A percentile compares a stretch with the other conserved stretches of the same genome.
phyloP scores from a whole-genome alignment of 228 moss, liverwort and hornwort species.

The Sphagnum magellanicum region DNA sequence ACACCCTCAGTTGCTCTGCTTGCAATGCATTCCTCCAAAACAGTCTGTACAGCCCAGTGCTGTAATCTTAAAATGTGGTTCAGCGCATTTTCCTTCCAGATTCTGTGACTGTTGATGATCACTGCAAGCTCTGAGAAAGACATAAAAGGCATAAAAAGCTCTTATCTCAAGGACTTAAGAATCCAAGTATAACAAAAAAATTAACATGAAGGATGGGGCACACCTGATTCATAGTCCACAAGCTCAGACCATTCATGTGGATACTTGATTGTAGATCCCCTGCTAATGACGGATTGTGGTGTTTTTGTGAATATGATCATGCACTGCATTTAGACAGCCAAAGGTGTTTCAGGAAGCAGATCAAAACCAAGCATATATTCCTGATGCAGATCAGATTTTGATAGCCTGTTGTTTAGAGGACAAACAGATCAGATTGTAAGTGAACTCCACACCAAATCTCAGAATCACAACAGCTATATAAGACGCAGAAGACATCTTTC shows the following conservation, averaged over 20 bases:
- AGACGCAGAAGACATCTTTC: not conserved
- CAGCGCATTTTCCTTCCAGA: constrained; percentile 65
- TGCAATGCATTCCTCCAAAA: too few species aligned
- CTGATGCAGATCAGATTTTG: too few species aligned
- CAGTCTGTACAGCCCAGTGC: not conserved
- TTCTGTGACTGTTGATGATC: constrained; percentile 68
- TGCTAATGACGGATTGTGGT: constrained; percentile 82
- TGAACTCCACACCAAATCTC: not conserved
- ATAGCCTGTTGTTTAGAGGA: too few species aligned
- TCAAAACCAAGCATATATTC: too few species aligned
- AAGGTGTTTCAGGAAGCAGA: not conserved
- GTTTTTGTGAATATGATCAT: constrained; percentile 94
- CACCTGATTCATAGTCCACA: constrained; percentile 96
- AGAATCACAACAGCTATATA: not conserved
- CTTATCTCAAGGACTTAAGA: not conserved
- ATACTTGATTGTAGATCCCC: constrained; percentile 85
- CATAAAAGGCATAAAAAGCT: not conserved
- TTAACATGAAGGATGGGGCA: constrained; percentile 1
- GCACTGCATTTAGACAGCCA: constrained; percentile 23
- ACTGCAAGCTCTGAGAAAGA: constrained; percentile 62
- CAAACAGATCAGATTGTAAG: too few species aligned
- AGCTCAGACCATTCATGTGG: constrained; percentile 83
- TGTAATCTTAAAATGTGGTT: constrained; percentile 69
- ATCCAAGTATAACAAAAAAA: not conserved
- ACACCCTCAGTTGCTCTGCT: too few species aligned